Evolutionary conservation across 2,329 filamentous ascomycete genomes (phyloP), one percentile per base, ranked within the genome.

Genomic region (Colletotrichum agaves): DNA sequence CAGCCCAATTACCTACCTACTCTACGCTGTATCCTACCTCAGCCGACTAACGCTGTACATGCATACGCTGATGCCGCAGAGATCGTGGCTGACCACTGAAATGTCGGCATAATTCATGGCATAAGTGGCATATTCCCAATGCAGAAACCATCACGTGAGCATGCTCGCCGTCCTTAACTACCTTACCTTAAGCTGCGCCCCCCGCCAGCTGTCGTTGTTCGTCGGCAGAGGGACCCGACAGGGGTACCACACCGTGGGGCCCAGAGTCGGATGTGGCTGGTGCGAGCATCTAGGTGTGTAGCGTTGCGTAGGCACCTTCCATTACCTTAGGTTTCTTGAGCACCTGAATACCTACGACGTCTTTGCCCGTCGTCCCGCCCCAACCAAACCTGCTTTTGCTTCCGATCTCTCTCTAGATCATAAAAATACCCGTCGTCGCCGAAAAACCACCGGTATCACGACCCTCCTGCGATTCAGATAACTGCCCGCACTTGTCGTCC

Each of bases 271-370:
- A 59, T 67, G 65, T 67, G 65, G 65, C 65, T 67, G 65, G 65
- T 67, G 64, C 61, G 23, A 59, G 61, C 53, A 59, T 46, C 37
- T 37, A 10, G 35, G 50, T 62, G 43, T 56, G 49, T 41, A 43
- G 52, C 47, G 33, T 33, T 17, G 50, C 50, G 27, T 19, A 37
- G 35, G 50, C 13, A 50, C 15, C 47, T 23, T n/a, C n/a, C n/a
- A n/a, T n/a, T 37, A 58, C 55, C 41, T 58, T 27, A 56, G 47
- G 57, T 67, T 63, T 67, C 61, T 53, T 44, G 60, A 59, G 53
- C 39, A 47, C 63, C 61, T 60, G 53, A 23, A 35, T 59, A 47
- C 61, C 64, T 60, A 53, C 65, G 65, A 67, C 65, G 47, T 64
- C 65, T 55, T 27, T 67, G 27, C 46, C 44, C 47, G 63, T 53